phyloP scores from a whole-genome alignment of 805 yeast genomes.

The Candida khao-thaluensis region DNA sequence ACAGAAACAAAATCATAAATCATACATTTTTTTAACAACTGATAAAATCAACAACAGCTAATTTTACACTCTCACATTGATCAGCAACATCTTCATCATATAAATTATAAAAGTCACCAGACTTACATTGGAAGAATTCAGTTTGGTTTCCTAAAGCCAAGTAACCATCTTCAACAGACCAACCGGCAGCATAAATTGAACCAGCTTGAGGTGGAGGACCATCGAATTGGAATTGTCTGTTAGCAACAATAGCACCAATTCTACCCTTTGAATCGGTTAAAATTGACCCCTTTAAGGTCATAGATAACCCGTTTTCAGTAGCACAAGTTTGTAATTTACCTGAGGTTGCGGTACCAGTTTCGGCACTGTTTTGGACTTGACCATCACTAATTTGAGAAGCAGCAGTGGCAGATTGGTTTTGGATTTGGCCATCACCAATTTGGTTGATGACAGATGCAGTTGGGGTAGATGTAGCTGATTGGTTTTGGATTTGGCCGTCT shows the following conservation, averaged over 20 bases:
- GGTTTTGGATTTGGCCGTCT: slow-evolving; percentile 51
- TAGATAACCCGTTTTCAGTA: slow-evolving; percentile 49
- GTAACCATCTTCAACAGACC: slow-evolving; percentile 45
- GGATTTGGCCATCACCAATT: slow-evolving; percentile 49
- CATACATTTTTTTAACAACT: slow-evolving; percentile 9
- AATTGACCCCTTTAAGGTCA: slow-evolving; percentile 51
- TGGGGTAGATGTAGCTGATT: slow-evolving; percentile 28
- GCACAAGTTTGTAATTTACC: slow-evolving; percentile 38
- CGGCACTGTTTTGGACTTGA: slow-evolving; percentile 46
- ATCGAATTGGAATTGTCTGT: slow-evolving; percentile 76
- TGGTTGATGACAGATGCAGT: slow-evolving; percentile 30
- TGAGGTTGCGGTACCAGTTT: slow-evolving; percentile 27
- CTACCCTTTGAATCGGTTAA: slow-evolving; percentile 62
- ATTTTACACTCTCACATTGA: slow-evolving; percentile 44
- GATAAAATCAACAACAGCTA: slow-evolving; percentile 24
- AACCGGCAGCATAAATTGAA: slow-evolving; percentile 61
- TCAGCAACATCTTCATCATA: slow-evolving; percentile 49
- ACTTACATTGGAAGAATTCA: slow-evolving; percentile 70
- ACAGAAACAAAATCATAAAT: neutral
- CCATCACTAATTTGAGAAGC: slow-evolving; percentile 44
- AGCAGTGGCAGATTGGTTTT: slow-evolving; percentile 36
- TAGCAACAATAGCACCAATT: slow-evolving; percentile 76
- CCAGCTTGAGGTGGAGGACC: slow-evolving; percentile 83
- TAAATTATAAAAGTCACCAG: slow-evolving; percentile 77
- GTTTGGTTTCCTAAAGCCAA: slow-evolving; percentile 63